Base-by-base conservation (phyloP, 73 alveolate genomes). In the Tetrahymena malaccensis region DNA sequence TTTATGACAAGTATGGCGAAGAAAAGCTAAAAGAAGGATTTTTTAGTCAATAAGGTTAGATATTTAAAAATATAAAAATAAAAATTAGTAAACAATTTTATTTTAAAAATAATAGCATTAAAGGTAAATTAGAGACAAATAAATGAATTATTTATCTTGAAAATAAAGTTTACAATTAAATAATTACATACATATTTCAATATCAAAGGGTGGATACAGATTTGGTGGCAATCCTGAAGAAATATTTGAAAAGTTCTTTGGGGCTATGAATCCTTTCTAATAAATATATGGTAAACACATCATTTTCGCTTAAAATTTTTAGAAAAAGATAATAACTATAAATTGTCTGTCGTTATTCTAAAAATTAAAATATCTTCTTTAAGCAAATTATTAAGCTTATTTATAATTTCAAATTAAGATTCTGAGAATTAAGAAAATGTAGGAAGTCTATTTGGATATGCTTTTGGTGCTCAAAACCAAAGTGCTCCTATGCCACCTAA, bases 221-320 rank as follows among this genome's bases (percentile, higher is more conserved):
- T 99, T 95, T 97, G 95, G 96, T 37, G 99, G 99, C 16, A 98
- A 99, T 94, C 98, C 99, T n/a, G 99, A 98, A 85, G 99, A 97
- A 94, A 98, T 99, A 58, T 99, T 99, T 98, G 99, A 98, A 85
- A 97, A 97, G 93, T 98, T 99, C 98, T 97, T 98, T 94, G 99
- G 99, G 31, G 96, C 99, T 27, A n/a, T 97, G 22, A 98, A 99
- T 95, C 99, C 99, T 19, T 98, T 98, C 96, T 94, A 98, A 33
- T 98, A 97, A 93, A 95, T 94, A 58, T 84, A 94, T 31, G 99
- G 98, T 93, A 93, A 31, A 34, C n/a, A n/a, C n/a, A n/a, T n/a
- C n/a, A n/a, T n/a, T n/a, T n/a, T n/a, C n/a, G n/a, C n/a, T n/a
- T n/a, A n/a, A n/a, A n/a, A n/a, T n/a, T n/a, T n/a, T n/a, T n/a